Evolutionary conservation across 306 rosid genomes (phyloP), one percentile per base, ranked within the genome.

Genomic region (Quercus berberidifolia): DNA sequence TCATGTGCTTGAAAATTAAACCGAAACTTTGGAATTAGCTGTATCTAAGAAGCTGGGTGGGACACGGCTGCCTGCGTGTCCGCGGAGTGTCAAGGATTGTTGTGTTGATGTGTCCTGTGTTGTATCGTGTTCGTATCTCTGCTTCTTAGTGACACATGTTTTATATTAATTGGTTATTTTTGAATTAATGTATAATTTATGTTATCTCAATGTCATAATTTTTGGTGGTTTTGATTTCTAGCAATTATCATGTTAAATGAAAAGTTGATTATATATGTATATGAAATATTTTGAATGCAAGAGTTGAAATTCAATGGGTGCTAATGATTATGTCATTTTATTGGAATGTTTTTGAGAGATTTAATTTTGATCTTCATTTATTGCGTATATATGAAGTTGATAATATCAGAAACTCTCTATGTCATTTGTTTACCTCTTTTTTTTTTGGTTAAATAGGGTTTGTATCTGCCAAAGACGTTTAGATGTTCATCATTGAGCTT

Each of bases 401-500:
- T 55, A 31, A 4, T 20, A 52, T 67, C 3, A 11, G 41, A 64
- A 25, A 28, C 49, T 19, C 5, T 4, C 3, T 30, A 8, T 3
- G 14, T 49, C 15, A 13, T 55, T n/a, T 4, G 3, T 63, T 30
- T 13, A 3, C 23, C 60, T 15, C n/a, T 3, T 33, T 35, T 4
- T 26, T 19, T 14, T 52, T 52, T 19, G 14, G 10, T 73, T 46
- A 23, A 59, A 10, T 54, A 8, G 14, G n/a, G 20, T 56, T 46
- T 14, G n/a, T 18, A 64, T 5, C 5, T 5, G 33, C 19, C 43
- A 46, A 10, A 18, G 58, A 57, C 13, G 56, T 25, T 14, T 70
- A 70, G 69, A 69, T 69, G 76, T 59, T 81, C 55, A 28, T 73
- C 65, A 38, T 77, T 55, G 74, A 23, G 74, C 43, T 76, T 19